Evolutionary conservation across 192 early-diverging fungal species (phyloP), one percentile per base, ranked within the genome.

Genomic region (Coemansia sp.): DNA sequence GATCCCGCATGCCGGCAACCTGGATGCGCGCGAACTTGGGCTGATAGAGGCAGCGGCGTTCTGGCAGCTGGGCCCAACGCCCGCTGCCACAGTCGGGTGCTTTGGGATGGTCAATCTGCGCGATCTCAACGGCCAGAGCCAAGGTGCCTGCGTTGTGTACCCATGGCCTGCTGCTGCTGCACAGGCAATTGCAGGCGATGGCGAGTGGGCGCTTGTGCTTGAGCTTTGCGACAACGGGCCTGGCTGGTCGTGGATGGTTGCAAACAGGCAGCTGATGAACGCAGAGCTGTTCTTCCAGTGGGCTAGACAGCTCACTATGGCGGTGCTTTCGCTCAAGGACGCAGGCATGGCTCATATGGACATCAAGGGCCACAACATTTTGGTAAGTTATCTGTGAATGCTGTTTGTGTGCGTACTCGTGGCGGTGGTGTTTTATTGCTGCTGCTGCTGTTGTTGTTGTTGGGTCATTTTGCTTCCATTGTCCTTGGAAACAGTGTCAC

Each of bases 331-430:
- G 17, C 75, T 88, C 50, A 81, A 84, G 56, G 68, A 67, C 8
- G 81, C 81, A 0, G 83, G 85, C 17, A 64, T 86, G 64, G 77
- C 84, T 7, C 87, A 88, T 68, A 83, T 85, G 56, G 87, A 88
- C 51, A 86, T 88, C 53, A 88, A 88, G 67, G 81, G 76, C 13
- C 87, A 88, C 67, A 88, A 88, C 61, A 77, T 88, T 50, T 66
- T 88, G 69, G 73, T 75, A 78, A 78, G 76, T 68, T 11, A 10
- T 17, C 39, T 54, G 20, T 32, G 16, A 16, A 50, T 50, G 7
- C 44, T 1, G 44, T 45, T 45, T 14, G 5, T 12, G 2, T 25
- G 5, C 32, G 0, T 4, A 32, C 32, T 32, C 32, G 32, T 32
- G 32, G 13, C 2, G 51, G 11, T 19, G 16, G 75, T 40, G 73